A percentile compares a stretch with the other conserved stretches of the same genome.
These are phyloP conservation scores for Hypoxylon perforatum DNA, from an alignment of 495 filamentous ascomycete genomes.

Conservation along the genomic window DNA sequence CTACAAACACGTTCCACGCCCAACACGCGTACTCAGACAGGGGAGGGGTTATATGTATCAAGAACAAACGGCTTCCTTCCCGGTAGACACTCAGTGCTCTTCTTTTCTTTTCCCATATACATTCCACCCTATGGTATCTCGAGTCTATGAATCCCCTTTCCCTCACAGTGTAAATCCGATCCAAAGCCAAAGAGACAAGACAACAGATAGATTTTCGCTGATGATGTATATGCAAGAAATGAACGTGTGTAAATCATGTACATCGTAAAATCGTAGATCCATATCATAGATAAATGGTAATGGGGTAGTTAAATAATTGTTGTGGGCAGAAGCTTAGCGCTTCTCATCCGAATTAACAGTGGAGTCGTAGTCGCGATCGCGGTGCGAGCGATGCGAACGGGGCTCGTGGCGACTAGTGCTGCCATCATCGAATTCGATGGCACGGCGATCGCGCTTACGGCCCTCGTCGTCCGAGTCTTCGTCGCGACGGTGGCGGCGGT, in stretches of 20 bases:
- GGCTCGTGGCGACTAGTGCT: slow-evolving; percentile 9
- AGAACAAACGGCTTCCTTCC: slow-evolving; percentile 4
- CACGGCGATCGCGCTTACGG: slow-evolving; percentile 23
- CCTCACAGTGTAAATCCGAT: not conserved
- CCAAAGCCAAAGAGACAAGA: not conserved
- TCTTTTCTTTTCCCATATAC: slow-evolving; percentile 9
- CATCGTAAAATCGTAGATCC: slow-evolving; percentile 3
- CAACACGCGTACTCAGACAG: too few relatives aligned
- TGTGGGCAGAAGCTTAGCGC: slow-evolving; percentile 16
- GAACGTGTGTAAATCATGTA: slow-evolving; percentile 17
- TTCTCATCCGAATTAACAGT: slow-evolving; percentile 29
- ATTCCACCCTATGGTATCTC: not conserved
- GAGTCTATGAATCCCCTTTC: not conserved
- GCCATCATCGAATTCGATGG: slow-evolving; percentile 39
- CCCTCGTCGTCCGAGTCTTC: slow-evolving; percentile 40
- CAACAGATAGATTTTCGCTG: not conserved
- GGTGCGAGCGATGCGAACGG: slow-evolving; percentile 29
- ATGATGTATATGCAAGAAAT: slow-evolving; percentile 12
- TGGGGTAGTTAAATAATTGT: not conserved
- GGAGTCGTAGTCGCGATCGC: slow-evolving; percentile 39
- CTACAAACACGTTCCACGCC: too few relatives aligned
- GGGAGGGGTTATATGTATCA: slow-evolving; percentile 7
- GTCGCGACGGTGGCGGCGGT: slow-evolving; percentile 34
- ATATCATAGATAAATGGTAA: not conserved
- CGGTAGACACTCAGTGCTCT: not conserved